Base-by-base conservation (phyloP, 2,329 filamentous ascomycete species). In the Phaeomoniella chlamydospora region DNA sequence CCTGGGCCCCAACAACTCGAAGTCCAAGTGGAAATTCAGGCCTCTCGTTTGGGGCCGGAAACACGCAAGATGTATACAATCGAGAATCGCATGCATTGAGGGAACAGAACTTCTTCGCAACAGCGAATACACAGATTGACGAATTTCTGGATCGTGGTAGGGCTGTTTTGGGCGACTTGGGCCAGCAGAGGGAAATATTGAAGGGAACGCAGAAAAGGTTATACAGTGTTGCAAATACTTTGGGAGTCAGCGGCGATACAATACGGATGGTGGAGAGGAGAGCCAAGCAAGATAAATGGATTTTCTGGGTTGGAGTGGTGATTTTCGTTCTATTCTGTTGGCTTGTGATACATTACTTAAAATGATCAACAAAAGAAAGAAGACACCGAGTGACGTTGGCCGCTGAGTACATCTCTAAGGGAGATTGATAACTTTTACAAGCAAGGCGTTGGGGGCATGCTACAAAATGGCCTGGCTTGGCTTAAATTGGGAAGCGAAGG, bases 271-370 rank as follows among this genome's bases (percentile, higher is more conserved):
- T 98, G 30, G 88, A 96, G 61, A 65, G 90, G 47, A 70, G 90
- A 43, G 86, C 90, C 35, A 81, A 77, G 56, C 82, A 96, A 64
- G 90, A 98, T 56, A 96, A 94, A 61, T 96, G 87, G 86, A 93
- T 98, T 22, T 98, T 98, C 56, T 82, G 81, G 70, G 80, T 66
- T 0, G 86, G 90, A 0, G 85, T 88, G 2, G 59, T 92, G 4
- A 59, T 90, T 22, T 98, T 98, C 57, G 82, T 96, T 49, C 53
- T 72, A 26, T 98, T 98, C 54, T 94, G 88, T 58, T 96, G 85
- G 76, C 61, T 90, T 44, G 86, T 93, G 38, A 54, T 98, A 52
- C 81, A 87, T 59, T 96, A 74, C 54, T 57, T 98, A 59, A 67
- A 83, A 54, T 88, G 58, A 68, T n/a, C n/a, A n/a, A n/a, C n/a